Evolutionary conservation across 306 rosid genomes (phyloP).

Genomic region (Quercus mongolica): DNA sequence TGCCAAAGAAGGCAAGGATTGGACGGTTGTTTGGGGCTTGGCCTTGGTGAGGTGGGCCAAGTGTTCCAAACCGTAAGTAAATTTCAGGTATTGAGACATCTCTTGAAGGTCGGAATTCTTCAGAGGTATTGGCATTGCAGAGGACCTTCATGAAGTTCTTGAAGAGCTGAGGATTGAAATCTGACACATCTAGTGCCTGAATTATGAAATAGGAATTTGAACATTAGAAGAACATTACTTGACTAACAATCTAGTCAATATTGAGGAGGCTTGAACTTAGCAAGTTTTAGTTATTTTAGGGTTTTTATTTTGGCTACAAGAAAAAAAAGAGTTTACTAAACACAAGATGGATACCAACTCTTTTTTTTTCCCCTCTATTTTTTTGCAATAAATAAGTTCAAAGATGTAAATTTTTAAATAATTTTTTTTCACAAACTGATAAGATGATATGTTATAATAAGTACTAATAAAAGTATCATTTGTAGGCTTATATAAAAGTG

Average conservation of each 20-base stretch:
- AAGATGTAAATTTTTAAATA: no score
- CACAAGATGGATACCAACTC: no score
- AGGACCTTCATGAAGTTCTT: conserved; percentile 57
- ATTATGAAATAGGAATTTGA: background rate
- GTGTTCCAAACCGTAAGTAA: conserved; percentile 43
- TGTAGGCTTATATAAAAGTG: no score
- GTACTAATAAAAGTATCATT: no score
- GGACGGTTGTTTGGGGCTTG: conserved; percentile 30
- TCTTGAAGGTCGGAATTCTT: conserved; percentile 53
- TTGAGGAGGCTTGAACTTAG: background rate
- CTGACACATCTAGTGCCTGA: conserved; percentile 65
- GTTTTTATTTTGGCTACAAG: no score
- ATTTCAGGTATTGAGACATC: conserved; percentile 72
- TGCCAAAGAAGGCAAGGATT: conserved; percentile 61
- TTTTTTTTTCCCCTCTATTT: no score
- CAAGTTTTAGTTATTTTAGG: no score
- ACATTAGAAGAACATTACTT: background rate
- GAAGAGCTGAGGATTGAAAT: conserved; percentile 46
- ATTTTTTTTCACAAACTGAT: no score
- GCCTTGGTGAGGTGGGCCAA: conserved; percentile 30
- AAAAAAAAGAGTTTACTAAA: no score
- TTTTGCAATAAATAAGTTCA: no score
- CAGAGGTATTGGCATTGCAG: conserved; percentile 73
- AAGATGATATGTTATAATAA: no score
- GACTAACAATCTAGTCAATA: background rate